phyloP scores from a whole-genome alignment of 371 early-diverging fungal genomes.

The Blastocladiella emersonii region DNA sequence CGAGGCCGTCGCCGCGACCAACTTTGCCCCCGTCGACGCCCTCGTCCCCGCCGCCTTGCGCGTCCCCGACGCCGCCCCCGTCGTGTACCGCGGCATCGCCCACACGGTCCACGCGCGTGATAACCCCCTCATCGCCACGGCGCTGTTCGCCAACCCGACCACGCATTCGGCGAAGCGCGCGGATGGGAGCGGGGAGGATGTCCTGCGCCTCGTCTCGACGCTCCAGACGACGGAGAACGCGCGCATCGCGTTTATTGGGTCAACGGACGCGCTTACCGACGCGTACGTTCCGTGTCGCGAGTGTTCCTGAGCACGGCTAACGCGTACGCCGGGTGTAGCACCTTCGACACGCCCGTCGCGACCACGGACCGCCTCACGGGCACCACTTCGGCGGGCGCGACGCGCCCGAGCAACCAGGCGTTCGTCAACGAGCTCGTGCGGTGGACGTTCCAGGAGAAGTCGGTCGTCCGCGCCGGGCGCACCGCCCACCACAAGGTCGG shows the following conservation, averaged over 20 bases:
- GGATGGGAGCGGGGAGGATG: slow-evolving; percentile 24
- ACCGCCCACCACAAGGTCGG: slow-evolving; percentile 54
- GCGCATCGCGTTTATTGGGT: slow-evolving; percentile 70
- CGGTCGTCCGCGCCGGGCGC: slow-evolving; percentile 53
- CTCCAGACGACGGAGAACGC: slow-evolving; percentile 83
- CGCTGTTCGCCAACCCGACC: slow-evolving; percentile 47
- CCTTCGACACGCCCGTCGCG: too few relatives aligned
- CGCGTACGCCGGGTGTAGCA: too few relatives aligned
- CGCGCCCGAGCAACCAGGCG: slow-evolving; percentile 46
- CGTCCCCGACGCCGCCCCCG: slow-evolving; percentile 20
- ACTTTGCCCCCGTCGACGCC: slow-evolving; percentile 12
- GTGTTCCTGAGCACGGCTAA: too few relatives aligned
- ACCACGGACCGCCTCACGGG: too few relatives aligned
- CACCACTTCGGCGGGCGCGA: slow-evolving; percentile 14
- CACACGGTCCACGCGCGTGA: slow-evolving; percentile 31
- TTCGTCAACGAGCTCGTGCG: slow-evolving; percentile 57
- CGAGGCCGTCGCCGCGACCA: slow-evolving; percentile 17
- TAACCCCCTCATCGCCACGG: slow-evolving; percentile 43
- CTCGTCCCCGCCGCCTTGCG: neutral
- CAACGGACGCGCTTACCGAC: slow-evolving; percentile 63
- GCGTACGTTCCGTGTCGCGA: slow-evolving; percentile 28
- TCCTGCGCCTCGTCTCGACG: slow-evolving; percentile 52
- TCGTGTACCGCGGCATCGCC: slow-evolving; percentile 63
- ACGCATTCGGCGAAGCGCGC: slow-evolving; percentile 27
- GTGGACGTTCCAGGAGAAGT: slow-evolving; percentile 88